A percentile compares a stretch with the other conserved stretches of the same genome.
These are phyloP conservation scores for Haplographium delicatum DNA, from an alignment of 495 filamentous ascomycete genomes.

Conservation along the genomic window DNA sequence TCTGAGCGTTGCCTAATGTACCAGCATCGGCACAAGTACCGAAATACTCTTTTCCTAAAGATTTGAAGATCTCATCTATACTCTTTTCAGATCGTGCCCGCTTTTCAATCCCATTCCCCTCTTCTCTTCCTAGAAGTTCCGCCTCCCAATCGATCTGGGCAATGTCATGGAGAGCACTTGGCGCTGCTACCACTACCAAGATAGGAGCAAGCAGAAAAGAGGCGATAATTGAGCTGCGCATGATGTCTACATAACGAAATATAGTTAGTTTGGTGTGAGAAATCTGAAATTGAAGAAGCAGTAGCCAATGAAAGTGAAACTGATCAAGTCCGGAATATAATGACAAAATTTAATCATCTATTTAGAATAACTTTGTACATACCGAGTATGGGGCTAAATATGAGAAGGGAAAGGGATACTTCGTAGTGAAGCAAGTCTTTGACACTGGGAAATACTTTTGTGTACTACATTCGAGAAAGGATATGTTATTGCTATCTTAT, in stretches of 20 bases:
- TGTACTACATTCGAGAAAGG: too few species aligned
- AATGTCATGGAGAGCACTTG: not conserved
- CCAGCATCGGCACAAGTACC: slow-evolving; percentile 51
- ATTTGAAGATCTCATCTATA: slow-evolving; percentile 51
- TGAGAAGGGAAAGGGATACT: too few species aligned
- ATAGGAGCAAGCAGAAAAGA: not conserved
- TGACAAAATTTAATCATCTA: too few species aligned
- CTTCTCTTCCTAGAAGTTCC: not conserved
- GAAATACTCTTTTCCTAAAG: slow-evolving; percentile 58
- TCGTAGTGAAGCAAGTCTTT: too few species aligned
- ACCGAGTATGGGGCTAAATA: too few species aligned
- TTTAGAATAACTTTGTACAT: too few species aligned
- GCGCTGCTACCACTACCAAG: not conserved
- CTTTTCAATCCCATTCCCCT: not conserved
- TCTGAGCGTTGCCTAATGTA: slow-evolving; percentile 40
- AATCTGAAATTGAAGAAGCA: too few species aligned
- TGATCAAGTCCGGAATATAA: too few species aligned
- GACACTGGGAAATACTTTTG: too few species aligned
- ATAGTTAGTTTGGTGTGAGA: not conserved
- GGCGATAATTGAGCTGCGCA: not conserved
- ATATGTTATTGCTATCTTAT: too few species aligned
- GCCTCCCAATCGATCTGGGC: slow-evolving; percentile 6
- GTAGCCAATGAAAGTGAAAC: too few species aligned
- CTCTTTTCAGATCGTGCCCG: slow-evolving; percentile 21
- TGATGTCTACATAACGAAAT: not conserved